Percentiles rank a stretch among this genome's conserved stretches.
Conservation (phyloP, 1,284 basidiomycete genomes). For the Athelia sp. region DNA sequence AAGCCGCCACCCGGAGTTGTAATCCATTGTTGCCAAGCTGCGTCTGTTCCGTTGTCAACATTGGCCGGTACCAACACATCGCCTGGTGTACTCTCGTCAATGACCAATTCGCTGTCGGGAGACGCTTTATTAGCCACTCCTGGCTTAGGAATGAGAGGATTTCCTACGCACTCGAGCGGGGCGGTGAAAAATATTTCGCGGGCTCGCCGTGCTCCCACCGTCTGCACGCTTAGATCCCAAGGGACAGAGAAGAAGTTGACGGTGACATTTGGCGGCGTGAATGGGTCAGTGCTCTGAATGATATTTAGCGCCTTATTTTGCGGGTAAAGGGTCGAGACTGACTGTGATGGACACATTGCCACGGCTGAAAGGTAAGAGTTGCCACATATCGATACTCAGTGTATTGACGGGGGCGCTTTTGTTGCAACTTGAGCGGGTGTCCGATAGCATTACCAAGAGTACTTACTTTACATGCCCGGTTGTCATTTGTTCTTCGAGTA, state of each 20-base stretch:
- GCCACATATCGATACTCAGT: conserved; percentile 41
- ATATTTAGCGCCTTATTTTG: not conserved
- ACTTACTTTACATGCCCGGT: no score
- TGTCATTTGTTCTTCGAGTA: conserved; percentile 25
- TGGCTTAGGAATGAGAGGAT: conserved; percentile 5
- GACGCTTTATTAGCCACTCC: conserved; percentile 10
- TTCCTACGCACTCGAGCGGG: conserved; percentile 30
- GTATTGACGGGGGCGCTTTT: not conserved
- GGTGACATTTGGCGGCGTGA: conserved; percentile 36
- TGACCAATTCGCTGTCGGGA: conserved; percentile 17
- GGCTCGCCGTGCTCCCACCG: conserved; percentile 39
- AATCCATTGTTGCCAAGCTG: conserved; percentile 42
- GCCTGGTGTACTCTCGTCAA: conserved; percentile 34
- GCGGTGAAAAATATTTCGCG: conserved; percentile 37
- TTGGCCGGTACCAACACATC: conserved; percentile 37
- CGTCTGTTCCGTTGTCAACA: conserved; percentile 35
- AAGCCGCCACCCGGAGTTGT: conserved; percentile 22
- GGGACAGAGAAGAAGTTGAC: conserved; percentile 47
- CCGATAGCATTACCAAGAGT: conserved; percentile 33
- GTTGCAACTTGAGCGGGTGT: conserved; percentile 29
- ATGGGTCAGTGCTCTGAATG: conserved; percentile 37
- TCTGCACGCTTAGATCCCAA: conserved; percentile 44
- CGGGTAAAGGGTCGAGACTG: conserved; percentile 4
- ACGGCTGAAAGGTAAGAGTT: conserved; percentile 48
- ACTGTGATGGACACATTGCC: conserved; percentile 45